A percentile compares a stretch with the other conserved stretches of the same genome.
These are phyloP conservation scores for Oryza nivara DNA, from an alignment of 176 grass and related monocot genomes.

Conservation along the genomic window DNA sequence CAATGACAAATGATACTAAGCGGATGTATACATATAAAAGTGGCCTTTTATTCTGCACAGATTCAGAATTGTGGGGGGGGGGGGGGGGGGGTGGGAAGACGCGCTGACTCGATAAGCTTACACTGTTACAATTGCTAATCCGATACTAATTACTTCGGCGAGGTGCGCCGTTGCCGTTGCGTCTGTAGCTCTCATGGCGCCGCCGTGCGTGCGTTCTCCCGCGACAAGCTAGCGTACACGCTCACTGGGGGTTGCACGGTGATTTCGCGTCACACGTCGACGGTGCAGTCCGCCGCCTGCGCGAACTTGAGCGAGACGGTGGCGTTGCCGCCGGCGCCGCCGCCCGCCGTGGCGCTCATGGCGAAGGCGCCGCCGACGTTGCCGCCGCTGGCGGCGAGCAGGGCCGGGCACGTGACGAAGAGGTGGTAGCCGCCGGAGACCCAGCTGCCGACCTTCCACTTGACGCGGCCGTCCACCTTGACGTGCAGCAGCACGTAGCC, in stretches of 20 bases:
- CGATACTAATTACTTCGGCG: slow-evolving; percentile 25
- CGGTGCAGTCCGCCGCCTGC: slow-evolving; percentile 59
- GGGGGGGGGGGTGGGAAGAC: neutral
- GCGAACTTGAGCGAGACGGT: slow-evolving; percentile 62
- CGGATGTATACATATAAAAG: neutral
- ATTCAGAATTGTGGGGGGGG: neutral
- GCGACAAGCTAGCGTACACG: neutral
- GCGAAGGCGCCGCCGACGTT: slow-evolving; percentile 38
- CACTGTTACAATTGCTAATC: slow-evolving; percentile 5
- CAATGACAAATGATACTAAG: neutral
- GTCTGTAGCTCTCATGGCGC: neutral
- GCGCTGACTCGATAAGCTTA: neutral
- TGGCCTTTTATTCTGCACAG: slow-evolving; percentile 57
- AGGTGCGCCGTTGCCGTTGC: neutral
- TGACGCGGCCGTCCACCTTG: slow-evolving; percentile 61
- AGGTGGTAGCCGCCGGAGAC: slow-evolving; percentile 71
- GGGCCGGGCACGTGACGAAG: slow-evolving; percentile 83
- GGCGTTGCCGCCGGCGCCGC: neutral
- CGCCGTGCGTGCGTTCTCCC: neutral
- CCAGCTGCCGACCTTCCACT: slow-evolving; percentile 88
- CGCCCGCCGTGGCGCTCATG: slow-evolving; percentile 24
- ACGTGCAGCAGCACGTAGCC: slow-evolving; percentile 74
- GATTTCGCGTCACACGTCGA: slow-evolving; percentile 53
- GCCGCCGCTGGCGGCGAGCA: slow-evolving; percentile 45
- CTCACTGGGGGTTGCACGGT: neutral